Evolutionary conservation across 306 rosid genomes (phyloP), one percentile per base, ranked within the genome.

Genomic region (Inga laurina): DNA sequence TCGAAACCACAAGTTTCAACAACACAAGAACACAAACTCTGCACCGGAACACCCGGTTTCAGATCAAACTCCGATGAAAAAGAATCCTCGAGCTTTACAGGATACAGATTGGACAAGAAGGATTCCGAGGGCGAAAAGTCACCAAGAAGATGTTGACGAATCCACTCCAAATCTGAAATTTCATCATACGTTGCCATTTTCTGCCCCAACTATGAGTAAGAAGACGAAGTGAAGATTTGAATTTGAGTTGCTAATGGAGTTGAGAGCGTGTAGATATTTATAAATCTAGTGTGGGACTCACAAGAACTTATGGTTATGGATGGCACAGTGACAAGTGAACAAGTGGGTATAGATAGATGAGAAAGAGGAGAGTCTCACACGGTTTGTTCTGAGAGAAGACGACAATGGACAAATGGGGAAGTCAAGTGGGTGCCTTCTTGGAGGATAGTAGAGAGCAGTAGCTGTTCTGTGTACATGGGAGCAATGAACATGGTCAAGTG

Each of bases 61-160:
- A 86, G 84, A 18, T 86, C 91, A 46, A 85, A 86, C 15, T 89
- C 86, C 70, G 87, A 81, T 13, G 30, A 52, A 72, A 88, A 57
- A 76, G 88, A 85, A 76, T 82, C 44, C 62, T 94, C 98, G 0
- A 81, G 80, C 61, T 94, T 94, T 10, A 94, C 80, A 10, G 89
- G 89, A 24, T 46, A 91, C 34, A 89, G 90, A 73, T 74, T 73
- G 41, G 90, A 19, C 51, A 79, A 35, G 78, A 88, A 89, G 74
- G 86, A 18, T 41, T 88, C 91, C 49, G 59, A 12, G 49, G 76
- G 46, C n/a, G 83, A 74, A 62, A 87, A 82, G 18, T 93, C 97
- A 24, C 78, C 86, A 35, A 94, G 88, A 19, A 93, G 97, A 51
- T 91, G 91, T 32, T 89, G 88, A 30, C 91, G 83, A 43, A 93